phyloP scores from a whole-genome alignment of 2,329 filamentous ascomycete species.

The Nannizziopsis barbatae region DNA sequence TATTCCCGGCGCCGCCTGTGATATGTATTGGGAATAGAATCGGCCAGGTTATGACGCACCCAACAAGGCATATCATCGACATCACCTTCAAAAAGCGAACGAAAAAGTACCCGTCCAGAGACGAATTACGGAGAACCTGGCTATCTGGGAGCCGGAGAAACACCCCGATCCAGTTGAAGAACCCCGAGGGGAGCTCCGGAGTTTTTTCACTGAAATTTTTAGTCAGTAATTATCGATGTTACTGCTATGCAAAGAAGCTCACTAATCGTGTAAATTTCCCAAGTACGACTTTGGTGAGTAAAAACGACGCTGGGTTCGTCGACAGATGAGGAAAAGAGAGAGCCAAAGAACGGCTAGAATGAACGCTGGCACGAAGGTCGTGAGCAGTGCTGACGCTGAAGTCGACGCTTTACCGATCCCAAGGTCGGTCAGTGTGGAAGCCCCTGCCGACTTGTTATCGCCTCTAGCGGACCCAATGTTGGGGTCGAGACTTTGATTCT shows the following conservation, averaged over 20 bases:
- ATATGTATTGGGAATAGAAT: constrained; percentile 78
- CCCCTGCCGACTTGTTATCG: constrained; percentile 27
- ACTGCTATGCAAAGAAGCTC: constrained; percentile 12
- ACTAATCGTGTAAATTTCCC: constrained; percentile 34
- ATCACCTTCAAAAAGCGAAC: constrained; percentile 74
- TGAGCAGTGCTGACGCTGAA: constrained; percentile 40
- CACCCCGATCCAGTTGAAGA: constrained; percentile 45
- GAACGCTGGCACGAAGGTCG: constrained; percentile 40
- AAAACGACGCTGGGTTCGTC: constrained; percentile 36
- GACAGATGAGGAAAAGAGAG: constrained; percentile 37
- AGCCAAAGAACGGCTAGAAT: constrained; percentile 37
- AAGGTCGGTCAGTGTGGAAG: constrained; percentile 23
- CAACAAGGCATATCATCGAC: constrained; percentile 66
- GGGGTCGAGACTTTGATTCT: constrained; percentile 32
- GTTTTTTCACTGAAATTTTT: constrained; percentile 33
- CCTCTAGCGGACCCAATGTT: constrained; percentile 34
- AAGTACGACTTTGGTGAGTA: constrained; percentile 36
- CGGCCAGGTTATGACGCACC: constrained; percentile 75
- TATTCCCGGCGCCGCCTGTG: constrained; percentile 59
- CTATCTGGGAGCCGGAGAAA: constrained; percentile 53
- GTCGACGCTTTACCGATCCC: constrained; percentile 31
- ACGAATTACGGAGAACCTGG: constrained; percentile 79
- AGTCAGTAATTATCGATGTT: not conserved
- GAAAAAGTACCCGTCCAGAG: constrained; percentile 84
- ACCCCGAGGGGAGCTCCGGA: constrained; percentile 37